phyloP scores from a whole-genome alignment of 805 yeast species.

The Saturnispora zaruensis region DNA sequence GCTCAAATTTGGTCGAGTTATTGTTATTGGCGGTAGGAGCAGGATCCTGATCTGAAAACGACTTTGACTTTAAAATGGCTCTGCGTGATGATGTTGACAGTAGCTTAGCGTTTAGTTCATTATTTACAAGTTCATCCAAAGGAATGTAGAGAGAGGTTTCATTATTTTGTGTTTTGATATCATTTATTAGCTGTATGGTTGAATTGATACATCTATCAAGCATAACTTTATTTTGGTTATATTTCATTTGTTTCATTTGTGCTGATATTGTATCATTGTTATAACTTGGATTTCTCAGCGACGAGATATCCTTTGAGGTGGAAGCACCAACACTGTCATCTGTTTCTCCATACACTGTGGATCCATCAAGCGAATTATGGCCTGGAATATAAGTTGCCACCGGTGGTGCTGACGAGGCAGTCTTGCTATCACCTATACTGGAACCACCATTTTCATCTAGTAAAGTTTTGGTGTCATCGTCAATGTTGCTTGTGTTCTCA shows the following conservation, averaged over 20 bases:
- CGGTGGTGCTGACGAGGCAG: constrained; percentile 10
- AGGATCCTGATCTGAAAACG: constrained; percentile 9
- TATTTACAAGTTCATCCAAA: constrained; percentile 21
- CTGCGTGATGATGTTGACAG: constrained; percentile 44
- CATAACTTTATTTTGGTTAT: constrained; percentile 61
- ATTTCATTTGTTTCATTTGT: constrained; percentile 48
- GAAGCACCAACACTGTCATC: neutral
- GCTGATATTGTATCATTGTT: constrained; percentile 3
- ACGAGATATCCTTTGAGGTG: neutral
- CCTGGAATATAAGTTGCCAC: constrained; percentile 18
- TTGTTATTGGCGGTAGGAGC: neutral
- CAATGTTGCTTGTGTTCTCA: neutral
- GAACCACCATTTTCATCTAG: neutral
- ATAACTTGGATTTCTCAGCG: too few relatives aligned
- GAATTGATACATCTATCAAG: constrained; percentile 54
- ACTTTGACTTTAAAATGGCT: constrained; percentile 42
- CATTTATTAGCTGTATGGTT: constrained; percentile 41
- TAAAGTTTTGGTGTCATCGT: constrained; percentile 9
- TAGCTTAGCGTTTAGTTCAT: constrained; percentile 26
- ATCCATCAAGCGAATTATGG: constrained; percentile 22
- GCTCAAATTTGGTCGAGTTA: constrained; percentile 37
- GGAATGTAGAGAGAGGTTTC: constrained; percentile 60
- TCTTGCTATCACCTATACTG: neutral
- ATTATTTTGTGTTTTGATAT: constrained; percentile 48
- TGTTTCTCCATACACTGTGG: constrained; percentile 23